Base-by-base conservation (phyloP, 495 filamentous ascomycete species). In the Schizothecium vesticola region DNA sequence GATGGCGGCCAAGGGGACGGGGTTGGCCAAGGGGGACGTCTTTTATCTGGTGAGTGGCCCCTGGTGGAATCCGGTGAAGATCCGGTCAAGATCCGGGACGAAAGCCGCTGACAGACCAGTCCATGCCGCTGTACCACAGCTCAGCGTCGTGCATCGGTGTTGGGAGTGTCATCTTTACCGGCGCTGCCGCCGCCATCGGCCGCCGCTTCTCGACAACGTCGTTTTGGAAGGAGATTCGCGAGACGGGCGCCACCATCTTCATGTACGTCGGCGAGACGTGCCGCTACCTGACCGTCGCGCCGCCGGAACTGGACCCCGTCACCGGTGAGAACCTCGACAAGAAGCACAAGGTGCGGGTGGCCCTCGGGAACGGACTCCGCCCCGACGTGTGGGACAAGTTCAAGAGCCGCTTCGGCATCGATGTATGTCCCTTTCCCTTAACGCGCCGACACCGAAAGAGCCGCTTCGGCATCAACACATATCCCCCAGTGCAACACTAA, bases 241-340 rank as follows among this genome's bases (percentile, higher is more conserved):
- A 83, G 28, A 86, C 84, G 19, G 78, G 91, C 11, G 88, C 93
- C 13, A 97, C 93, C 0, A 80, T 91, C 23, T 89, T 99, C 68
- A 94, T 97, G 75, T 99, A 99, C 72, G 94, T 99, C 12, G 95
- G 95, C 29, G 95, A 99, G 76, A 97, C 92, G 0, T 91, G 93
- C 65, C 90, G 95, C 1, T 99, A 99, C 75, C 85, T 99, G 26
- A 85, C 97, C 56, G 82, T 91, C 3, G 86, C 89, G 0, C 87
- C 92, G 1, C 87, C 91, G 3, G 81, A 89, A 64, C 77, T 86
- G 23, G 86, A 92, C 70, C 82, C 88, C 7, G 72, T 76, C 3
- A 92, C 88, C 10, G 88, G 90, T 10, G 87, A 89, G 72, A 86
- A 88, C 70, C 81, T 92, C 57, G 95, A 99, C 77, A 87, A 85